Base-by-base conservation (phyloP, 495 filamentous ascomycete genomes). In the Delitschia confertaspora region DNA sequence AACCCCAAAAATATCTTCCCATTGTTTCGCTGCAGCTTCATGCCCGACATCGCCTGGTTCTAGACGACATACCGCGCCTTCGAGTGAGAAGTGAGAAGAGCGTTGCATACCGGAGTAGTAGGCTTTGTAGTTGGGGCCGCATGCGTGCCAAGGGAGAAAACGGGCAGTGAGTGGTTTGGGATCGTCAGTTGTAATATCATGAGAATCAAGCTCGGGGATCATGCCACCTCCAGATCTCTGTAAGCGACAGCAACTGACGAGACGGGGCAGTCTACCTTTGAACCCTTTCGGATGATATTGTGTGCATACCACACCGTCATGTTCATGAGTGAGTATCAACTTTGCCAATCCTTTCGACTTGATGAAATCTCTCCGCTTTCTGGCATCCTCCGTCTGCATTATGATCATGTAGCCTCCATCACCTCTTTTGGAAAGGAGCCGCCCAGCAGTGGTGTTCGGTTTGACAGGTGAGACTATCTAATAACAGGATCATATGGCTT, bases 371-470 rank as follows among this genome's bases (percentile, higher is more conserved):
- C 44, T 38, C 16, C 51, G 29, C 17, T 35, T 42, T 24, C 14
- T 31, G 3, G 59, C 59, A 23, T 59, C 56, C 34, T 33, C 43
- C 7, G 38, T 59, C 42, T 59, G 56, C 59, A 61, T 61, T 24
- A 61, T 59, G 36, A 61, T 46, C 59, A 61, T 61, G 46, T 61
- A 61, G 16, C 59, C 59, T 8, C 56, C 56, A 25, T 61, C 59
- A 17, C 59, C 56, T 24, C 55, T 21, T 38, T 57, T 57, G 1
- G 44, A n/a, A 27, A 61, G 48, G 4, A 59, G 39, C 5, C 59
- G 45, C 7, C 56, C 53, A 16, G 56, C 53, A 2, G 56, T 59
- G 0, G 56, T 61, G 6, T 36, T 33, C 14, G 27, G 10, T 45
- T 44, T 32, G n/a, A 43, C 47, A 16, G 59, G 56, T 4, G 56